Evolutionary conservation across 306 rosid species (phyloP).

Genomic region (Senna siamea): DNA sequence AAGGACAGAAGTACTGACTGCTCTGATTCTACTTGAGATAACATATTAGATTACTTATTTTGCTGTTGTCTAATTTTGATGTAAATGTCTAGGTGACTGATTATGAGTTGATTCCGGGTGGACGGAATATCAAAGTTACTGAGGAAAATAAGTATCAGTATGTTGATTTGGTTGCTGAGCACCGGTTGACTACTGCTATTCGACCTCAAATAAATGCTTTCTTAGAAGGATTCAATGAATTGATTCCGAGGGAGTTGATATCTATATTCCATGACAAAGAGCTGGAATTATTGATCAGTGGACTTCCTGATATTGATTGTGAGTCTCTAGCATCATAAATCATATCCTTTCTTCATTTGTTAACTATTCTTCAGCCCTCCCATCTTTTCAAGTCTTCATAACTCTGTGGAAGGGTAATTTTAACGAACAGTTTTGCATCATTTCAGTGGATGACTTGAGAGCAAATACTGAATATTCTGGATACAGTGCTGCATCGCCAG

Average conservation of each 20-base stretch:
- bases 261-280: slow-evolving; percentile 96
- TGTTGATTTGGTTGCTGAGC: slow-evolving; percentile 92
- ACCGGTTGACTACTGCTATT: slow-evolving; percentile 96
- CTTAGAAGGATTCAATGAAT: slow-evolving; percentile 85
- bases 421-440: slow-evolving; percentile 26
- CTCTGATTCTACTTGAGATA: slow-evolving; percentile 26
- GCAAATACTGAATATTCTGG: slow-evolving; percentile 98
- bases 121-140: slow-evolving; percentile 92
- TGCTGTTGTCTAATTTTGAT: slow-evolving; percentile 38
- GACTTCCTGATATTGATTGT: slow-evolving; percentile 99
- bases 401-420: slow-evolving; percentile 28
- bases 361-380: neutral
- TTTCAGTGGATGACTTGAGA: slow-evolving; percentile 98
- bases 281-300: slow-evolving; percentile 91
- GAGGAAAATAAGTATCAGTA: slow-evolving; percentile 96
- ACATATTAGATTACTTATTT: slow-evolving; percentile 24
- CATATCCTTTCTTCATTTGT: slow-evolving; percentile 5
- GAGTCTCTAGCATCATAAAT: slow-evolving; percentile 41
- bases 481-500: slow-evolving; percentile 87
- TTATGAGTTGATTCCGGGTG: slow-evolving; percentile 93
- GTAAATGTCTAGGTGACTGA: slow-evolving; percentile 80
- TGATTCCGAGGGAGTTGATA: slow-evolving; percentile 73
- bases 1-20: slow-evolving; percentile 74
- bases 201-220: slow-evolving; percentile 97
- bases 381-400: neutral